Base-by-base conservation (phyloP, 2,329 filamentous ascomycete genomes). In the Aspergillus sp. region DNA sequence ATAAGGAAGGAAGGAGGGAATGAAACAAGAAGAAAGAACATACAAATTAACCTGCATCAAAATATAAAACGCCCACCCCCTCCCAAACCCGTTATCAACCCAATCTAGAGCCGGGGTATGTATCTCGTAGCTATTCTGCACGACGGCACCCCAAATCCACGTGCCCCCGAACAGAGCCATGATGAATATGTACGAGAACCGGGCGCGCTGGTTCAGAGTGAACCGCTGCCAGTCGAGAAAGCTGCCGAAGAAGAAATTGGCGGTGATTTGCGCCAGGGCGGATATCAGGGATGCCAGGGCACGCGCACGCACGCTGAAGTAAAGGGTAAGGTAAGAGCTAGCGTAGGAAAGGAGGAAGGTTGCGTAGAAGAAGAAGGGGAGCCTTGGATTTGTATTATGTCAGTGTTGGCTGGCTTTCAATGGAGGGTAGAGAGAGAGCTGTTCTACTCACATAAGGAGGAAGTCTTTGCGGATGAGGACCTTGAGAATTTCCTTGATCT, bases 271-370 rank as follows among this genome's bases (percentile, higher is more conserved):
- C 9, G 23, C 39, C 2, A 53, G n/a, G 17, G 40, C 40, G 11
- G 39, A 45, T 9, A 44, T 43, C 1, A 53, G 25, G 14, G 39
- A 43, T 17, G 40, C 23, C 12, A 53, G 40, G 7, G 50, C 41
- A 12, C 50, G 50, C 17, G 47, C 47, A 19, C 47, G 47, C 33
- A 50, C 47, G 33, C 47, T 33, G 33, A 50, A 50, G 33, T 50
- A 50, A 12, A 37, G 31, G 7, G 47, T 50, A 14, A 37, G 47
- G 47, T 37, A 50, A 33, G 31, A 37, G 47, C 47, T 21, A 15
- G 47, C 31, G 33, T 50, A 50, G 27, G 31, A 19, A 14, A 37
- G 31, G 33, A 50, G 31, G 33, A 37, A 50, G 19, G 47, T 33
- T 23, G 31, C 47, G n/a, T 33, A 50, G 33, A 50, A 50, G 47